Conservation (phyloP, 495 filamentous ascomycete species). For the Trichoderma erinaceum region DNA sequence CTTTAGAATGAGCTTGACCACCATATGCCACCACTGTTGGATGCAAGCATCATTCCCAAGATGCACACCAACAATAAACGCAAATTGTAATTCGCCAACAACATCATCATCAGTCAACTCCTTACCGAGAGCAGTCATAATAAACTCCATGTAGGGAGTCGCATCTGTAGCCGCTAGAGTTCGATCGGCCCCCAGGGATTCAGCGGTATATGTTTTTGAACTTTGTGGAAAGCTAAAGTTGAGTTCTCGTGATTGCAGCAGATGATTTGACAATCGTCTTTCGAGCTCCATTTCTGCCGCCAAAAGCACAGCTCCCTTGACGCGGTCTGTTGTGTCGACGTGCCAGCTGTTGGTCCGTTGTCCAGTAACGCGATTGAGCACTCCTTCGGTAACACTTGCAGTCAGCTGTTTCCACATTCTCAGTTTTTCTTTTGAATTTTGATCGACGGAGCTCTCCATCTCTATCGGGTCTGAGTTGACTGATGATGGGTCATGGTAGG, state of each 20-base stretch:
- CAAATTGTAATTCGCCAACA: conserved; percentile 82
- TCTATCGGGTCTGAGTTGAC: not conserved
- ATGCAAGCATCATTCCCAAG: conserved; percentile 81
- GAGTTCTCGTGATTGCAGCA: conserved; percentile 28
- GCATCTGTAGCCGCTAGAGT: conserved; percentile 31
- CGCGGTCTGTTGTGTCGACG: conserved; percentile 41
- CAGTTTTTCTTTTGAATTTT: not conserved
- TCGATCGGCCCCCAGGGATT: conserved; percentile 50
- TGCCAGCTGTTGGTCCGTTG: conserved; percentile 41
- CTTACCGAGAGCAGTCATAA: conserved; percentile 19
- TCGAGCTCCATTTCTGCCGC: conserved; percentile 31
- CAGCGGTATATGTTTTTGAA: conserved; percentile 59
- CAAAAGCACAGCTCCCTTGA: conserved; percentile 24
- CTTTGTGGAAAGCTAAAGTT: conserved; percentile 49
- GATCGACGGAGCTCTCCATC: not conserved
- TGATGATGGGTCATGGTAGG: conserved; percentile 27
- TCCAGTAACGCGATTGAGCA: conserved; percentile 46
- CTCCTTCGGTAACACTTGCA: conserved; percentile 36
- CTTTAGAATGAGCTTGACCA: conserved; percentile 61
- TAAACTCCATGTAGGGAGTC: conserved; percentile 26
- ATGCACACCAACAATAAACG: conserved; percentile 73
- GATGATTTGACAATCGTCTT: conserved; percentile 7
- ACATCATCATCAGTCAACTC: conserved; percentile 41
- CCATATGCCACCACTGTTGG: conserved; percentile 79
- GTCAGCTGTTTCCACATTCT: conserved; percentile 43